Base-by-base conservation (phyloP, 2,329 filamentous ascomycete genomes). In the Ceratocystis colombiana region DNA sequence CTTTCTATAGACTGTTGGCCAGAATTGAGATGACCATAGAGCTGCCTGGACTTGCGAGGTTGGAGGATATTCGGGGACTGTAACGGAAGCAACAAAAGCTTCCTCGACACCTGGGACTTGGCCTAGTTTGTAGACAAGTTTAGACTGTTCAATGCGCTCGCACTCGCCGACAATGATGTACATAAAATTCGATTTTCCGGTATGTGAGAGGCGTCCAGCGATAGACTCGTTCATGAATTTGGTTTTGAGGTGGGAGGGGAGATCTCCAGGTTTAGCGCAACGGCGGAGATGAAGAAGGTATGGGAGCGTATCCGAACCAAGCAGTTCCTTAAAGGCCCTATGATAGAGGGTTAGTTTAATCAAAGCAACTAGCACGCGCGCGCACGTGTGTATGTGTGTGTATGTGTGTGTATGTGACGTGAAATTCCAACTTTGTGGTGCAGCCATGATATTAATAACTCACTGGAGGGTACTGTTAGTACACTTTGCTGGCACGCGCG, bases 1-100 rank as follows among this genome's bases (percentile, higher is more conserved):
- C 77, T 91, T 91, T 69, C 89, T 87, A 76, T 94, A 95, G 62
- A 92, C 84, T 1, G 87, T 88, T 12, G 90, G 90, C 90, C 90
- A 95, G 74, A 90, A 93, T 70, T 86, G 81, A 44, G 82, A 79
- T 30, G 85, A 87, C 89, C 89, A 94, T 73, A 84, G 78, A 30
- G 82, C 83, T 7, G 90, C 88, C 74, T 93, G 88, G 48, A 87
- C 80, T 70, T 87, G 83, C 2, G 88, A 92, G 4, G 87, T 90
- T 1, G 90, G 90, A 28, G 89, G 82, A 57, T 90, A 77, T 30
- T 87, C 78, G 5, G 90, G 90, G 12, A 94, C 86, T 0, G 84
- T 82, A 65, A 90, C 83, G 65, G 79, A 80, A 64, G 81, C 79
- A 63, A 91, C 76, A 71, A 84, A 84, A 59, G 84, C 77, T 61